A percentile compares a stretch with the other conserved stretches of the same genome.
Conservation (phyloP, 2,329 filamentous ascomycete genomes). For the Alternaria sp. region DNA sequence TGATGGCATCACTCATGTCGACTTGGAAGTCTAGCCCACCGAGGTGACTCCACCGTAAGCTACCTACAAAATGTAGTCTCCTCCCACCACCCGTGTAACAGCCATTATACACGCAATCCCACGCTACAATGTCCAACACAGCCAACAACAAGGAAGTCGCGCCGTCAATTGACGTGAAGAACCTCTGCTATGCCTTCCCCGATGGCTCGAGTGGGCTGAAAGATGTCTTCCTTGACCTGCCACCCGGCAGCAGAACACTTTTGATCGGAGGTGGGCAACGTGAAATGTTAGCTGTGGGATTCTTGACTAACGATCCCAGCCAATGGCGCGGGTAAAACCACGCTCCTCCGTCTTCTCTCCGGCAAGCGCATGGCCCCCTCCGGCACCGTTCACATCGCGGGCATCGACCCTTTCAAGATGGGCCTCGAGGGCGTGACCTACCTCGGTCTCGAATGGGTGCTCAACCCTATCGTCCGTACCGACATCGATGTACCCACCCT, state of each 20-base stretch:
- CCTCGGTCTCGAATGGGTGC: constrained; percentile 95
- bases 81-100: neutral
- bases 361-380: constrained; percentile 90
- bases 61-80: constrained; percentile 22
- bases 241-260: constrained; percentile 83
- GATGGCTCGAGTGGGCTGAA: constrained; percentile 81
- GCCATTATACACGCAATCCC: neutral
- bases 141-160: constrained; percentile 30
- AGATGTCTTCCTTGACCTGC: constrained; percentile 76
- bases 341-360: constrained; percentile 88
- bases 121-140: constrained; percentile 29
- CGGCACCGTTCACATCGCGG: constrained; percentile 76
- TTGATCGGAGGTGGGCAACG: constrained; percentile 75
- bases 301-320: constrained; percentile 56
- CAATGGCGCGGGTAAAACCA: constrained; percentile 97
- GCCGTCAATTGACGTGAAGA: constrained; percentile 73
- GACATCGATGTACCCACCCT: constrained; percentile 92
- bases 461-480: constrained; percentile 93
- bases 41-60: constrained; percentile 11
- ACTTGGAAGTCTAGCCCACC: constrained; percentile 3
- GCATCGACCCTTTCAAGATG: constrained; percentile 89
- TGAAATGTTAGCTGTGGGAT: neutral
- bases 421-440: constrained; percentile 94
- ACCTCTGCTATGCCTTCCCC: constrained; percentile 87
- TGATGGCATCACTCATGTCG: constrained; percentile 19